Evolutionary conservation across 2,329 filamentous ascomycete species (phyloP).

Genomic region (Xylaria polymorpha): DNA sequence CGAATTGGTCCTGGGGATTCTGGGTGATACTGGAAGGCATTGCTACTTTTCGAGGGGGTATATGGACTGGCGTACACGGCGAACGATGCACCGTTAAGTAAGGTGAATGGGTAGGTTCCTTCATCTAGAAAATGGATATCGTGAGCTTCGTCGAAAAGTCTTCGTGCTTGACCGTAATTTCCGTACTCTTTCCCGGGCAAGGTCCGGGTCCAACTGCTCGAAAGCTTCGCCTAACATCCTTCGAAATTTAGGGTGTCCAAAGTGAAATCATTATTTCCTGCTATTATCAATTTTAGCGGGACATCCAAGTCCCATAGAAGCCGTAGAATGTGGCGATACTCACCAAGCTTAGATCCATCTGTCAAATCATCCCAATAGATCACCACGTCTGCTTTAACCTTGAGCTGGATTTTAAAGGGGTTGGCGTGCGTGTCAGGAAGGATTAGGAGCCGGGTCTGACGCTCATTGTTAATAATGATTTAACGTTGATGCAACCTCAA

Average conservation of each 20-base stretch:
- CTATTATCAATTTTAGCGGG: conserved; percentile 61
- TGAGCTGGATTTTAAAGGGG: conserved; percentile 63
- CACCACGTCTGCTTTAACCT: conserved; percentile 59
- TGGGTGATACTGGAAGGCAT: conserved; percentile 25
- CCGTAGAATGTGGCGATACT: conserved; percentile 53
- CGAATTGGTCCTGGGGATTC: conserved; percentile 49
- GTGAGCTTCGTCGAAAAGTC: conserved; percentile 55
- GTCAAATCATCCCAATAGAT: conserved; percentile 65
- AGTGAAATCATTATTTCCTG: conserved; percentile 64
- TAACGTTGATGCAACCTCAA: no score
- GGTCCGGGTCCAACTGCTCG: conserved; percentile 34
- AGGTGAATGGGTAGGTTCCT: conserved; percentile 61
- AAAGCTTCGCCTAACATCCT: conserved; percentile 28
- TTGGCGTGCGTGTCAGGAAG: conserved; percentile 62
- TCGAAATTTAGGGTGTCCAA: conserved; percentile 52
- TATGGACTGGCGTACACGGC: conserved; percentile 65
- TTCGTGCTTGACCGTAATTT: conserved; percentile 51
- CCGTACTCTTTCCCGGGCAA: conserved; percentile 53
- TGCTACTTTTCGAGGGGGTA: conserved; percentile 55
- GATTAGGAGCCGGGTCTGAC: conserved; percentile 57
- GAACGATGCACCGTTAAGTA: conserved; percentile 63
- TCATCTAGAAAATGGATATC: conserved; percentile 63
- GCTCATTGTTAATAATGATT: no score
- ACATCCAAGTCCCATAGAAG: conserved; percentile 56
- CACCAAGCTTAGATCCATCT: conserved; percentile 55